phyloP scores from a whole-genome alignment of 257 asterid genomes.

The Jaltomata sinuosa region DNA sequence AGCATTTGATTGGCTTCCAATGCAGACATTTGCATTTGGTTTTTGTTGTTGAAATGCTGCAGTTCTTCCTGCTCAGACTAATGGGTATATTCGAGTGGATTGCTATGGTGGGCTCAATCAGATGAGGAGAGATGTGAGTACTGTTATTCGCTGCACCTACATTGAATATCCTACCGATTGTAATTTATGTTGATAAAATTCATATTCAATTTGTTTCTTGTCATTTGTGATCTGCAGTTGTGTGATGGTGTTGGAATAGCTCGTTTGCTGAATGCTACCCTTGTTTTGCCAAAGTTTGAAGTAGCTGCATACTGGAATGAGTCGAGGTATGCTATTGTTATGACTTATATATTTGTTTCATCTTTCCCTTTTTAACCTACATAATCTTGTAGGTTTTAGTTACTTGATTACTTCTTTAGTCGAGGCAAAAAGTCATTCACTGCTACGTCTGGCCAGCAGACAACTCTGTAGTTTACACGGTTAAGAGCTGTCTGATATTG shows the following conservation, averaged over 20 bases:
- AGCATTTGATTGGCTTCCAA: conserved; percentile 53
- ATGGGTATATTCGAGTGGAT: conserved; percentile 91
- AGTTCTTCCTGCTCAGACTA: conserved; percentile 73
- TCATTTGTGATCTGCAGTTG: conserved; percentile 37
- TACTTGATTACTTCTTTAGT: neutral
- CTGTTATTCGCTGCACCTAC: neutral
- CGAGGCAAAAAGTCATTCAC: neutral
- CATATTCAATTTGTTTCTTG: neutral
- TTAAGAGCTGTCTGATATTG: neutral
- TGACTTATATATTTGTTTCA: neutral
- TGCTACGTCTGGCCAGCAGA: neutral
- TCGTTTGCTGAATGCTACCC: conserved; percentile 92
- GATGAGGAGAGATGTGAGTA: conserved; percentile 98
- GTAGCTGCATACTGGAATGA: conserved; percentile 99
- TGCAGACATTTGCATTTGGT: conserved; percentile 54
- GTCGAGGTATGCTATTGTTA: conserved; percentile 43
- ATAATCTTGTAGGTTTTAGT: neutral
- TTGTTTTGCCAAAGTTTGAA: conserved; percentile 89
- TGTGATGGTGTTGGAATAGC: conserved; percentile 99
- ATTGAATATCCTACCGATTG: neutral
- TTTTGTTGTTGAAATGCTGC: conserved; percentile 96
- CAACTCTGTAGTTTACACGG: neutral
- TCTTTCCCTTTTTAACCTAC: neutral
- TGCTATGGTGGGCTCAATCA: conserved; percentile 99
- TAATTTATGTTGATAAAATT: neutral